Conservation (phyloP, 768 basidiomycete species). For the Leucocoprinus birnbaumii region DNA sequence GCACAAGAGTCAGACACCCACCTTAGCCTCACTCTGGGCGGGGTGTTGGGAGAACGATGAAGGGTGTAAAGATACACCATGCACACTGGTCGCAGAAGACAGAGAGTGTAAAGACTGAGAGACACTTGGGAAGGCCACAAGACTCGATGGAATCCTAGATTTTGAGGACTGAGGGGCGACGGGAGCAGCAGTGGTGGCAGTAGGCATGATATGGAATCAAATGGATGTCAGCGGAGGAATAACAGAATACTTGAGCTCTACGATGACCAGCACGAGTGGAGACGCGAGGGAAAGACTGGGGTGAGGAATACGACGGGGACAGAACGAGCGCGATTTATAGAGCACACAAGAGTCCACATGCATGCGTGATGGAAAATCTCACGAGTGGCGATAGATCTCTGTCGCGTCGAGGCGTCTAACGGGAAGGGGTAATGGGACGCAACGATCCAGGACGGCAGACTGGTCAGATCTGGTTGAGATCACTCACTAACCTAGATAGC, state of each 20-base stretch:
- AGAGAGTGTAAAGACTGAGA: conserved; percentile 66
- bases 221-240: not conserved
- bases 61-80: conserved; percentile 63
- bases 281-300: conserved; percentile 14
- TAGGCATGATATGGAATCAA: conserved; percentile 11
- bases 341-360: conserved; percentile 13
- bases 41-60: conserved; percentile 67
- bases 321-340: conserved; percentile 31
- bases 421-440: conserved; percentile 20
- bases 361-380: conserved; percentile 28
- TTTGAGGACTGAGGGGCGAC: conserved; percentile 27
- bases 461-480: conserved; percentile 24
- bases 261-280: not conserved
- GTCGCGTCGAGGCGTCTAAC: conserved; percentile 21
- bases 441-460: conserved; percentile 24
- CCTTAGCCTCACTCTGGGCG: conserved; percentile 77
- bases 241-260: not conserved
- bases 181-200: conserved; percentile 12
- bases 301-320: conserved; percentile 22
- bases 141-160: conserved; percentile 42
- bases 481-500: conserved; percentile 14
- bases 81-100: conserved; percentile 70
- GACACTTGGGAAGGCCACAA: conserved; percentile 73
- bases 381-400: conserved; percentile 11
- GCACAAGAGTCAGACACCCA: too few relatives aligned